A percentile compares a stretch with the other conserved stretches of the same genome.
These are phyloP conservation scores for Aspergillus felis DNA, from an alignment of 2,329 filamentous ascomycete genomes.

Conservation along the genomic window DNA sequence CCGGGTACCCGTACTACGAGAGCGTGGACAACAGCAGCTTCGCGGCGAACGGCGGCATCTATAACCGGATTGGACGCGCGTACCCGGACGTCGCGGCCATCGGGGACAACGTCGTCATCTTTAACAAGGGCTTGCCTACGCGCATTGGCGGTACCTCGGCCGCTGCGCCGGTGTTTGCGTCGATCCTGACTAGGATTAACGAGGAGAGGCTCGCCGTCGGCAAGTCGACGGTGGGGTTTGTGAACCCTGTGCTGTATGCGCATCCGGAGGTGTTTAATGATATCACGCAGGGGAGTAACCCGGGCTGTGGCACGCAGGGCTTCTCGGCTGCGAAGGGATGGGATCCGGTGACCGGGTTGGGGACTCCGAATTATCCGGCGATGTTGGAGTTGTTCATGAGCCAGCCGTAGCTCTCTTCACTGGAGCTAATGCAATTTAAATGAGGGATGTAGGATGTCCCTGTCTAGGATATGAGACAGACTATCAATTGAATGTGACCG, in stretches of 20 bases:
- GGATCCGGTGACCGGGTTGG: slow-evolving; percentile 35
- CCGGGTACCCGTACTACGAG: slow-evolving; percentile 28
- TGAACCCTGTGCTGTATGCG: slow-evolving; percentile 44
- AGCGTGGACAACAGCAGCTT: slow-evolving; percentile 30
- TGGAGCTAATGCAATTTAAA: background rate
- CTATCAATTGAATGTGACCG: no score
- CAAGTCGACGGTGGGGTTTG: slow-evolving; percentile 51
- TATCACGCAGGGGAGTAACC: slow-evolving; percentile 27
- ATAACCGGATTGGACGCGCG: slow-evolving; percentile 32
- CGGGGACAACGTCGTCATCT: slow-evolving; percentile 34
- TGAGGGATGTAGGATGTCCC: background rate
- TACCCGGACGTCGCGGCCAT: slow-evolving; percentile 37
- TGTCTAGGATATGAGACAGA: background rate
- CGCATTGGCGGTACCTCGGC: slow-evolving; percentile 37
- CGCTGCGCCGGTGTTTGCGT: slow-evolving; percentile 52
- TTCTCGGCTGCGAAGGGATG: slow-evolving; percentile 25
- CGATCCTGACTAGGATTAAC: slow-evolving; percentile 54
- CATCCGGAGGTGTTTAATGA: slow-evolving; percentile 31
- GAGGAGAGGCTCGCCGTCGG: slow-evolving; percentile 49
- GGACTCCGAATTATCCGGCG: slow-evolving; percentile 30
- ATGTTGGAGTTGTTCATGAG: slow-evolving; percentile 32
- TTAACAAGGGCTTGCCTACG: slow-evolving; percentile 17
- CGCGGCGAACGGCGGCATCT: slow-evolving; percentile 24
- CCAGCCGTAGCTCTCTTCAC: background rate
- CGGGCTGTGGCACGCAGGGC: slow-evolving; percentile 27